Base-by-base conservation (phyloP, 2,329 filamentous ascomycete species). In the Chaetomium sp. region DNA sequence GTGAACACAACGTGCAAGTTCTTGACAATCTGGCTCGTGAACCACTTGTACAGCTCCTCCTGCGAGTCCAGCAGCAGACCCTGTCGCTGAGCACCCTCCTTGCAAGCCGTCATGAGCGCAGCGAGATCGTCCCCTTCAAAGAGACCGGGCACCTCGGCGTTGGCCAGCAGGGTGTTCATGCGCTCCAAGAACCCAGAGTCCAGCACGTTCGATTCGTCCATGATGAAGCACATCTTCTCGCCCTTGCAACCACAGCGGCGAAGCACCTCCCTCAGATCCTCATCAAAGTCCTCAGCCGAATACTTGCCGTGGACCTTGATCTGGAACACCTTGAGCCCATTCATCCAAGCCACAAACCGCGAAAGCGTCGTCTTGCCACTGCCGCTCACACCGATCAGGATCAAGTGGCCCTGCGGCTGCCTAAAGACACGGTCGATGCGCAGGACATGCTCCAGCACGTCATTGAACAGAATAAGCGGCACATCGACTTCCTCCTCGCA, bases 31-130 rank as follows among this genome's bases (percentile, higher is more conserved):
- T 99, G 94, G 66, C 95, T 89, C 0, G 95, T 99, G 75, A 99
- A 99, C 94, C 94, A 99, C 75, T 97, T 97, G 80, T 99, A 99
- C n/a, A 99, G 79, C 72, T 99, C 94, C 74, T 99, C 95, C 64
- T 96, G 91, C 1, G 94, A 97, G 73, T 99, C 94, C 1, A 99
- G 82, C 57, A 97, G 84, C 56, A 97, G 79, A 48, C 94, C 94
- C 75, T 99, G 94, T 59, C 91, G 87, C 71, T 99, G 94, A 19
- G 94, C 92, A 57, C 94, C 95, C 75, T 99, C 94, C 71, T 96
- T 97, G 77, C 95, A 99, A 54, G 91, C 91, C 33, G 95, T 99
- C 94, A 99, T 97, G 61, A 99, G 77, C n/a, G 94, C 89, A 12
- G 94, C 91, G 65, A 95, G 92, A 64, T 99, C 94, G 65, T 99